Evolutionary conservation across 163 green algal genomes (phyloP), one percentile per base, ranked within the genome.

Genomic region (Coccomyxa subellipsoidea): DNA sequence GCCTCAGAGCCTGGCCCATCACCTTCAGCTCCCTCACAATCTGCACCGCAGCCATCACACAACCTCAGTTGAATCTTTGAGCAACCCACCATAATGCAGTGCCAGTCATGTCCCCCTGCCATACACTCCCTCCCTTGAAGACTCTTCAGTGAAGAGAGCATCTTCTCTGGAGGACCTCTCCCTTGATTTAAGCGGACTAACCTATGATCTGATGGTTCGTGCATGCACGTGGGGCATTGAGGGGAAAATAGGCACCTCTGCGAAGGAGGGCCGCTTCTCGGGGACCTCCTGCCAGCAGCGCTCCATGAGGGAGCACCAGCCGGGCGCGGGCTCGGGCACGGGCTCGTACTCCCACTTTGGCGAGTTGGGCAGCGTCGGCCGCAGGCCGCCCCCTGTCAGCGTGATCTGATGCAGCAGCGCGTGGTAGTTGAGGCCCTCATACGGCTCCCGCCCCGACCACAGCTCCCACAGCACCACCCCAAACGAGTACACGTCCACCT

Each of bases 341-440:
- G 38, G 32, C 31, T 85, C 79, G 40, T 87, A 84, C 29, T 96
- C 93, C 89, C 90, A 96, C 31, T 94, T 91, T 0, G 86, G 72
- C 7, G 59, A 78, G 53, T 87, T 90, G 6, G 92, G 92, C 77
- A 95, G 80, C 27, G 88, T 54, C 21, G 92, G 92, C 6, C 91
- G 84, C 75, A 96, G 69, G 7, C 80, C 80, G 15, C 83, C 81
- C 18, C 70, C 37, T 18, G 82, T 85, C 78, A 84, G 91, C 77
- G 86, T 90, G 78, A 96, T 91, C 79, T 92, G 87, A 81, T 94
- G 89, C 89, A 96, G 85, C 70, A 96, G 88, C 7, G 92, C 93
- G 70, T 95, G 91, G 88, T 96, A 96, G 85, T 95, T 96, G 69
- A 94, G 82, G 66, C 90, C 92, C 8, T 93, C 88, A 38, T 87